Evolutionary conservation across 2,329 filamentous ascomycete species (phyloP).

Genomic region (Verruconis gallopava): DNA sequence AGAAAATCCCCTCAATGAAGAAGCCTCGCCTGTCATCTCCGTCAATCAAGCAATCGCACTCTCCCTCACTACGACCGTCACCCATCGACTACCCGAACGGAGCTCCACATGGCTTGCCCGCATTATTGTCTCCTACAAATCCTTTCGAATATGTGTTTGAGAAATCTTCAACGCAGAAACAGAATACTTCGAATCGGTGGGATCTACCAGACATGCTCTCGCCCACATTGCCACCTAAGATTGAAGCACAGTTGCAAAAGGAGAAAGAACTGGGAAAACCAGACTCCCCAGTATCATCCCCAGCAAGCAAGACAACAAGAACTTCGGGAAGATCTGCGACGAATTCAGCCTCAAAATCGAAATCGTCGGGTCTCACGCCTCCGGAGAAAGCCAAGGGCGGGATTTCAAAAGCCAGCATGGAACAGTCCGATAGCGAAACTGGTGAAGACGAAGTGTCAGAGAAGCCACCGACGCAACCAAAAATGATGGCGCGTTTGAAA

Average conservation of each 20-base stretch:
- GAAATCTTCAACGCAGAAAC: not conserved
- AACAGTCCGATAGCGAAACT: constrained; percentile 8
- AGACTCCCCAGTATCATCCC: constrained; percentile 17
- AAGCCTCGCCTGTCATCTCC: not conserved
- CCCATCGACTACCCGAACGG: constrained; percentile 1
- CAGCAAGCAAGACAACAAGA: constrained; percentile 13
- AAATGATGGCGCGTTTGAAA: constrained; percentile 36
- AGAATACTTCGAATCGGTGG: constrained; percentile 16
- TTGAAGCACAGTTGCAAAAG: constrained; percentile 40
- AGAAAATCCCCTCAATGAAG: not conserved
- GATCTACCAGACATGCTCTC: constrained; percentile 42
- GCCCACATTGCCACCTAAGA: constrained; percentile 42
- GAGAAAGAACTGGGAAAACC: constrained; percentile 25
- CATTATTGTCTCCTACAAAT: constrained; percentile 21
- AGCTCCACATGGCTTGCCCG: constrained; percentile 22
- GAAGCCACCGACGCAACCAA: constrained; percentile 11
- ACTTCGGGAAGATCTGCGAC: not conserved
- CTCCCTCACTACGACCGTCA: not conserved
- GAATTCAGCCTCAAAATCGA: not conserved
- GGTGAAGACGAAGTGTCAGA: constrained; percentile 15
- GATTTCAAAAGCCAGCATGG: not conserved
- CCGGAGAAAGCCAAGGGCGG: not conserved
- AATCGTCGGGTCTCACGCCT: too few species aligned
- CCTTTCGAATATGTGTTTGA: constrained; percentile 18
- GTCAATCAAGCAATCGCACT: not conserved